Evolutionary conservation across 768 basidiomycete genomes (phyloP).

Genomic region (Lactarius akahatsu): DNA sequence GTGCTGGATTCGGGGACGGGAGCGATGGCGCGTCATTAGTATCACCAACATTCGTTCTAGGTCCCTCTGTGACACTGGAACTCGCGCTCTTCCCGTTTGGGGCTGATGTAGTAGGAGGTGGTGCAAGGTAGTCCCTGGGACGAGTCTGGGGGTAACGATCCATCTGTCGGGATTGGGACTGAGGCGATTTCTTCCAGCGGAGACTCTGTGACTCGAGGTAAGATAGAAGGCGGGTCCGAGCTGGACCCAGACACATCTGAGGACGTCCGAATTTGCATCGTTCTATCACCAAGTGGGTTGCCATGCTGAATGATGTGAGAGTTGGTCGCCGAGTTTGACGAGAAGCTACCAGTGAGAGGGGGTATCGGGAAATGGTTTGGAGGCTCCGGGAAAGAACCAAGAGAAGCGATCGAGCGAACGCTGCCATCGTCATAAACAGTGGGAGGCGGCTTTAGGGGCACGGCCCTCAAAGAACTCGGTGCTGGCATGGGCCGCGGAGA

Average conservation of each 20-base stretch:
- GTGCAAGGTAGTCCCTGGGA: constrained; percentile 2
- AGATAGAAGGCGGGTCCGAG: constrained; percentile 3
- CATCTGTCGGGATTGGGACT: neutral
- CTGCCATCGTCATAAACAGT: constrained; percentile 28
- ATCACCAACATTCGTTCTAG: neutral
- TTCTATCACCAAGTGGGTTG: neutral
- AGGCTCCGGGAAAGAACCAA: constrained; percentile 72
- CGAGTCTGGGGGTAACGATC: neutral
- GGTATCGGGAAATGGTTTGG: constrained; percentile 72
- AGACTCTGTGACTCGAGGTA: constrained; percentile 22
- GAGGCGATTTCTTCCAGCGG: constrained; percentile 14
- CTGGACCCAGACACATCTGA: constrained; percentile 23
- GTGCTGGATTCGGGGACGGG: neutral
- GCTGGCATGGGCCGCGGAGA: constrained; percentile 8
- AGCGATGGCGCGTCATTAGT: neutral
- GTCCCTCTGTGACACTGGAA: neutral
- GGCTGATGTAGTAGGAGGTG: neutral
- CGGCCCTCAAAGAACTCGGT: constrained; percentile 5
- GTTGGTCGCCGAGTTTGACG: constrained; percentile 19
- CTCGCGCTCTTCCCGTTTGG: neutral
- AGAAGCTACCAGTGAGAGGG: constrained; percentile 34
- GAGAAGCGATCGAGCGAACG: constrained; percentile 51
- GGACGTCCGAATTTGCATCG: constrained; percentile 14
- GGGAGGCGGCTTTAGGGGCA: constrained; percentile 15
- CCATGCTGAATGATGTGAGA: constrained; percentile 7